phyloP scores from a whole-genome alignment of 1,139 yeast species.

The Sugiyamaella xylanicola region DNA sequence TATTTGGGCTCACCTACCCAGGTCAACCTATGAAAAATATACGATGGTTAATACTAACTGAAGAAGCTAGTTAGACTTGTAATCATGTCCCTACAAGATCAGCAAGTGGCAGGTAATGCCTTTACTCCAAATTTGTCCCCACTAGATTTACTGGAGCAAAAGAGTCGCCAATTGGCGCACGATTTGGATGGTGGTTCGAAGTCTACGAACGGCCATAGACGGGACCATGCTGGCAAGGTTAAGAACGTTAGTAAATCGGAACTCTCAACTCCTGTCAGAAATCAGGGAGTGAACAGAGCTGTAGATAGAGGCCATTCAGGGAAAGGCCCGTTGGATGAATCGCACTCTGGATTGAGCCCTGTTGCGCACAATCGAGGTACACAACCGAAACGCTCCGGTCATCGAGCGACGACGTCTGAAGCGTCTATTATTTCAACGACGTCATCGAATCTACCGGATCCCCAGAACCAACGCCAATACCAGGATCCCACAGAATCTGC shows the following conservation, averaged over 20 bases:
- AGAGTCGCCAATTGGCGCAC: slow-evolving; percentile 37
- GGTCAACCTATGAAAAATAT: no score
- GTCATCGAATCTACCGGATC: neutral
- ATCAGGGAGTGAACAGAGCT: neutral
- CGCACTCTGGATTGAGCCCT: neutral
- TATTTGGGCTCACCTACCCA: neutral
- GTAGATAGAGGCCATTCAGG: neutral
- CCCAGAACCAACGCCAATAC: neutral
- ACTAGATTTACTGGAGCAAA: slow-evolving; percentile 37
- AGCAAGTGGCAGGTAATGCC: slow-evolving; percentile 15
- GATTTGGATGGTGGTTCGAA: slow-evolving; percentile 21
- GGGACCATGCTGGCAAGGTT: neutral
- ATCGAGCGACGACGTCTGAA: neutral
- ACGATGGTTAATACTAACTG: slow-evolving; percentile 4
- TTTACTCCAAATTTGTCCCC: slow-evolving; percentile 36
- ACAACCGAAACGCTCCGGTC: neutral
- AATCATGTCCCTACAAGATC: slow-evolving; percentile 16
- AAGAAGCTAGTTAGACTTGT: neutral
- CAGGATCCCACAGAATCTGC: neutral
- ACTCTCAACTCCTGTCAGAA: neutral
- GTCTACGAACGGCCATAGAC: neutral
- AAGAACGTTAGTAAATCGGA: neutral
- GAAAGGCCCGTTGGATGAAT: no score
- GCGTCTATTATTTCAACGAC: neutral
- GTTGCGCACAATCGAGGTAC: neutral